Evolutionary conservation across 345 rosid species (phyloP).

Genomic region (Euphorbia lathyris): DNA sequence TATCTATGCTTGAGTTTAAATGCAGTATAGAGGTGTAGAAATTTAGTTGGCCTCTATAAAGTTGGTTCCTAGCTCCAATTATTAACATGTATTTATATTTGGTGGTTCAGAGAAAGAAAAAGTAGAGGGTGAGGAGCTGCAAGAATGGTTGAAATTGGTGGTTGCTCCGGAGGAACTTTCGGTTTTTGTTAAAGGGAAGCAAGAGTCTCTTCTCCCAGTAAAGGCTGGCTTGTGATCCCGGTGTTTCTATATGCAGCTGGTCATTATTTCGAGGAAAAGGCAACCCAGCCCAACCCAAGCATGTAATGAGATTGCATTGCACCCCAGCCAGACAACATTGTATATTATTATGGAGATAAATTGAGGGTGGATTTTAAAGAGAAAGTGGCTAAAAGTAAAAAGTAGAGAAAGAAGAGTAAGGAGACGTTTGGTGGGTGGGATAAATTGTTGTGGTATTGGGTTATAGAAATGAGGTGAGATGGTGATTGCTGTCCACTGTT

Average conservation of each 20-base stretch:
- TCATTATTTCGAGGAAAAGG: constrained; percentile 1
- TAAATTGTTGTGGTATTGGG: constrained; percentile 22
- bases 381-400: constrained; percentile 12
- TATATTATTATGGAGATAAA: constrained; percentile 26
- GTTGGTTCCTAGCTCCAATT: neutral
- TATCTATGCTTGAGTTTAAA: too few species aligned
- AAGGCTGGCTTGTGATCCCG: constrained; percentile 30
- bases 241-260: constrained; percentile 1
- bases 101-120: constrained; percentile 71
- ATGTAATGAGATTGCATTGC: constrained; percentile 5
- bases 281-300: neutral
- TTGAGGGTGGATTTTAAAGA: constrained; percentile 24
- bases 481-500: constrained; percentile 9
- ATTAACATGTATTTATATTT: constrained; percentile 1
- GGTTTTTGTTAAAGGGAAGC: constrained; percentile 54
- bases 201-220: constrained; percentile 53
- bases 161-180: constrained; percentile 78
- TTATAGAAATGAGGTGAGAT: constrained; percentile 16
- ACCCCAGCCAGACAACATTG: constrained; percentile 16
- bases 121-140: constrained; percentile 91
- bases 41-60: neutral
- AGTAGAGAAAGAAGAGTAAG: constrained; percentile 11
- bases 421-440: constrained; percentile 8
- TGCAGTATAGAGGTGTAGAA: neutral
- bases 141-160: constrained; percentile 76